Evolutionary conservation across 371 early-diverging fungal species (phyloP).

Genomic region (Mortierella sp.): DNA sequence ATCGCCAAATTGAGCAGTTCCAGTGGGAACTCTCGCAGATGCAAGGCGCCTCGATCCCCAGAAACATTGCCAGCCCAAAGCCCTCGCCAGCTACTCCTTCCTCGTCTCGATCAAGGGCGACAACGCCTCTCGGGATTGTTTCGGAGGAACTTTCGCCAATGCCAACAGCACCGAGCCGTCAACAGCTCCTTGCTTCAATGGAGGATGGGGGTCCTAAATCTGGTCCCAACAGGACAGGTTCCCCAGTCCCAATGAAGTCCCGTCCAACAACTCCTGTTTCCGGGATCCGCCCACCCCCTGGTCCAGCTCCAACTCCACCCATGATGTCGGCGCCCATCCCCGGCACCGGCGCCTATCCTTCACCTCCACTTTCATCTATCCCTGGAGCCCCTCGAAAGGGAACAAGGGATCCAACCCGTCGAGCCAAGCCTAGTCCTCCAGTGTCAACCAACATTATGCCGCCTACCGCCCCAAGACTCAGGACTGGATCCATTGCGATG

Average conservation of each 20-base stretch:
- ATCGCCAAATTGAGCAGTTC: conserved; percentile 39
- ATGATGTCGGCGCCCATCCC: conserved; percentile 18
- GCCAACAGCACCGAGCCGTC: conserved; percentile 25
- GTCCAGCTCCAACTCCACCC: conserved; percentile 21
- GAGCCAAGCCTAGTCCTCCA: conserved; percentile 27
- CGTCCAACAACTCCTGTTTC: conserved; percentile 39
- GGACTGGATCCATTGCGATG: conserved; percentile 32
- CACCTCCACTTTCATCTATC: neutral
- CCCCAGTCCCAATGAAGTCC: conserved; percentile 20
- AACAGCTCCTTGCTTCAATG: conserved; percentile 34
- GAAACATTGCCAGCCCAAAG: conserved; percentile 1
- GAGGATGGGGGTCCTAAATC: conserved; percentile 19
- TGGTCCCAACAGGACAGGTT: conserved; percentile 16
- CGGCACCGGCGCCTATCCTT: neutral
- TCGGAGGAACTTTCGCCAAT: conserved; percentile 19
- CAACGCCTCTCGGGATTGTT: conserved; percentile 34
- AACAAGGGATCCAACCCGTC: conserved; percentile 20
- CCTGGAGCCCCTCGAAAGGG: conserved; percentile 14
- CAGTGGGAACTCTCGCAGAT: conserved; percentile 22
- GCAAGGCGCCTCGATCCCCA: conserved; percentile 5
- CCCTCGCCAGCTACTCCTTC: conserved; percentile 12
- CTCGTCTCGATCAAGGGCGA: conserved; percentile 18
- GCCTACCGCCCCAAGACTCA: conserved; percentile 16
- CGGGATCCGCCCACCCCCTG: conserved; percentile 32
- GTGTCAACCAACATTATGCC: conserved; percentile 20